Base-by-base conservation (phyloP, 371 early-diverging fungal genomes). In the Mucor piriformis region DNA sequence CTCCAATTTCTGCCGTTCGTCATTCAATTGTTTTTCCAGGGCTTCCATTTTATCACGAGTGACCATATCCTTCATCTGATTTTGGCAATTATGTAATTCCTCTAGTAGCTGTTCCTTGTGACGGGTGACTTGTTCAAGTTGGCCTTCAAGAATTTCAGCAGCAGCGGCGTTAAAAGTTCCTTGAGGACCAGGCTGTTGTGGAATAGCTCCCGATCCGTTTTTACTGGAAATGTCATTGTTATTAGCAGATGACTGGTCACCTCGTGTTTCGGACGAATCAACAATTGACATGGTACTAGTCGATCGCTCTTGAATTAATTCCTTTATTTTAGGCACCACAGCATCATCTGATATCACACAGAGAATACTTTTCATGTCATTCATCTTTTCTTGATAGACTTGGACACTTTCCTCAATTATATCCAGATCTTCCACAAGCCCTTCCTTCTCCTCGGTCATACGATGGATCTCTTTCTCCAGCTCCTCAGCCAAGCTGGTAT, bases 401-500 rank as follows among this genome's bases (percentile, higher is more conserved):
- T 34, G 16, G 2, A 51, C 13, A 23, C 16, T 33, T 24, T 64
- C 61, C 51, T 67, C 64, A 16, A 38, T 54, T 10, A 24, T 34
- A n/a, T 62, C 65, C 40, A 66, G 25, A n/a, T 58, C 63, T 54
- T 69, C 50, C 12, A 47, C 47, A 16, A 67, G 33, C 0, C 25
- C 47, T 44, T 63, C 67, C n/a, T 54, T 61, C 27, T 72, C 65
- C 33, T 59, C 47, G 49, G 66, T 69, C 34, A 74, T 47, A 15
- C 67, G 42, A 33, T 50, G 42, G 1, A 74, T 69, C 57, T 74
- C 72, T 25, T 59, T 61, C 55, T 74, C 75, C 23, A 74, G 37
- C 7, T 71, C 75, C 50, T 62, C 63, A 13, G 72, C 58, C 3
- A 74, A 49, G 21, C 50, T 52, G 4, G 60, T 54, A 33, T 72